A percentile compares a stretch with the other conserved stretches of the same genome.
phyloP scores from a whole-genome alignment of 805 yeast genomes.

The Cyberlindnera maritima region DNA sequence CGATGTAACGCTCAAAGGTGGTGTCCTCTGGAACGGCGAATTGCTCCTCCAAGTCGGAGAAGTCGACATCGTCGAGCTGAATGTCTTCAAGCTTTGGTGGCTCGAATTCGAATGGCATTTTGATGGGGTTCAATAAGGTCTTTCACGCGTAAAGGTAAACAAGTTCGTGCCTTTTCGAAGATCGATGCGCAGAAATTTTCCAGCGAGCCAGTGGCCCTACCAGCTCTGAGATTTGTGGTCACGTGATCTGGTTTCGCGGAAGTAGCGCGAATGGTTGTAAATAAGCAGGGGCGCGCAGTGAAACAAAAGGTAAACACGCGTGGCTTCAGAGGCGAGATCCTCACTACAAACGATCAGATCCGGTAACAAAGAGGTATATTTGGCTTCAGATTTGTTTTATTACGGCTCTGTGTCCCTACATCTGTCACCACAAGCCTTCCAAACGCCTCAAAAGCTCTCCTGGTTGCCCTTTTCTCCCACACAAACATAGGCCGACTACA shows the following conservation, averaged over 20 bases:
- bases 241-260: background rate
- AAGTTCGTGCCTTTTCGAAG: background rate
- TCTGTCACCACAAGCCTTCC: too few species aligned
- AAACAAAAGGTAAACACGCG: constrained; percentile 8
- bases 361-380: too few species aligned
- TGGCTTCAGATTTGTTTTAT: too few species aligned
- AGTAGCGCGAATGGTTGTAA: background rate
- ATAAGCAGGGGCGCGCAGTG: background rate
- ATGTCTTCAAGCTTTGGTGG: constrained; percentile 43
- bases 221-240: background rate
- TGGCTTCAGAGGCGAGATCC: background rate
- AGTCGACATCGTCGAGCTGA: constrained; percentile 67
- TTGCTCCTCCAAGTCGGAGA: constrained; percentile 80
- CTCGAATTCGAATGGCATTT: constrained; percentile 20
- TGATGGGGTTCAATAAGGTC: background rate
- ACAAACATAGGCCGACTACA: too few species aligned
- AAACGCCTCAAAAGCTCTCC: too few species aligned
- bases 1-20: constrained; percentile 72
- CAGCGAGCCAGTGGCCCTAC: background rate
- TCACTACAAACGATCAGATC: background rate
- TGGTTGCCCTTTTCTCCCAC: too few species aligned
- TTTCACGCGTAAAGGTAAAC: background rate
- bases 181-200: constrained; percentile 5
- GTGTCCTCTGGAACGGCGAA: constrained; percentile 59
- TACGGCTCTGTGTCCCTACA: too few species aligned